These are phyloP conservation scores for Fusarium sp. DNA, from an alignment of 2,329 filamentous ascomycete species.

Conservation along the genomic window DNA sequence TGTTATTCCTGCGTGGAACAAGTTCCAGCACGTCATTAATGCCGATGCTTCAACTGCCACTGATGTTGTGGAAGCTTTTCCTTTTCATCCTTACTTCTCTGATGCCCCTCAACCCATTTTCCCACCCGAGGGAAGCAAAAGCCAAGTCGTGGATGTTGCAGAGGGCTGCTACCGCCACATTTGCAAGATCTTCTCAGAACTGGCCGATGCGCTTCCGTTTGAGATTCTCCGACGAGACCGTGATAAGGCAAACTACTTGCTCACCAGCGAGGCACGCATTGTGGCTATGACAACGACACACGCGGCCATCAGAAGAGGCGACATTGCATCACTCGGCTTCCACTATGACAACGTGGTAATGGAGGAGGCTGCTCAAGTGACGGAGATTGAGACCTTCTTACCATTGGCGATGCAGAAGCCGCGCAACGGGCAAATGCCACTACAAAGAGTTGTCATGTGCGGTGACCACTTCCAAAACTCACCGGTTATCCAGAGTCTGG, in stretches of 20 bases:
- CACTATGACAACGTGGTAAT: slow-evolving; percentile 98
- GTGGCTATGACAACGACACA: slow-evolving; percentile 99
- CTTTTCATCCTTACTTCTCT: slow-evolving; percentile 89
- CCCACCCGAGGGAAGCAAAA: slow-evolving; percentile 72
- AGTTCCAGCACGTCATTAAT: slow-evolving; percentile 74
- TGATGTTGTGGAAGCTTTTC: slow-evolving; percentile 80
- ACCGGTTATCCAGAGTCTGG: slow-evolving; percentile 92
- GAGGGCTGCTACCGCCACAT: slow-evolving; percentile 91
- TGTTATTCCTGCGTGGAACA: slow-evolving; percentile 87
- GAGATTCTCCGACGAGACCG: slow-evolving; percentile 89
- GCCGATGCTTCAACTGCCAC: slow-evolving; percentile 67
- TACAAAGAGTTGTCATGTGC: slow-evolving; percentile 91
- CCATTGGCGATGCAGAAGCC: slow-evolving; percentile 92
- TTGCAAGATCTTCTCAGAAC: slow-evolving; percentile 87
- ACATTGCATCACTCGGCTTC: slow-evolving; percentile 93
- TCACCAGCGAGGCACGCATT: slow-evolving; percentile 95
- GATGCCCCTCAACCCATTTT: slow-evolving; percentile 91
- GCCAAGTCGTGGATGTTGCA: slow-evolving; percentile 79
- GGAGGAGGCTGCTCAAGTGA: slow-evolving; percentile 98
- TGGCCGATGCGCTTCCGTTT: slow-evolving; percentile 94
- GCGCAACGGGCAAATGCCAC: slow-evolving; percentile 75
- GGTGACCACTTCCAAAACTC: slow-evolving; percentile 98
- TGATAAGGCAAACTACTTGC: slow-evolving; percentile 95
- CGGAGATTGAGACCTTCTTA: slow-evolving; percentile 96
- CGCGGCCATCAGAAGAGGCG: slow-evolving; percentile 91